phyloP scores from a whole-genome alignment of 202 grass and related monocot species.

The Zizania palustris region DNA sequence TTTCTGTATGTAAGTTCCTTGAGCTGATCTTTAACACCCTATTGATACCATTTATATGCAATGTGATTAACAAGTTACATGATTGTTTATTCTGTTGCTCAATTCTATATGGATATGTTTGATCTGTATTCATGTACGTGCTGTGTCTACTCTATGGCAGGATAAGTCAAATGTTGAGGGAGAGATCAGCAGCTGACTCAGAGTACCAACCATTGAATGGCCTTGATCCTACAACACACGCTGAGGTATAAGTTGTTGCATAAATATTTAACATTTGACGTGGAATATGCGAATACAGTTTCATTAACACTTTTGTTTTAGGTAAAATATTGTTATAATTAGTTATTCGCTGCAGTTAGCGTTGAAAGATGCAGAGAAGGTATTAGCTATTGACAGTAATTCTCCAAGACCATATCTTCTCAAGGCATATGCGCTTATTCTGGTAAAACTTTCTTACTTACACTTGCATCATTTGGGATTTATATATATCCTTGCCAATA shows the following conservation, averaged over 20 bases:
- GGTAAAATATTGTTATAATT: slow-evolving; percentile 20
- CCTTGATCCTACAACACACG: slow-evolving; percentile 96
- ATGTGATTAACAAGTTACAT: slow-evolving; percentile 13
- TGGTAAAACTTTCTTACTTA: slow-evolving; percentile 60
- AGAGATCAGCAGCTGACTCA: slow-evolving; percentile 81
- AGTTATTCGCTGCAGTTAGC: slow-evolving; percentile 66
- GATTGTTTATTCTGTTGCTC: slow-evolving; percentile 10
- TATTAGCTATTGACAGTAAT: slow-evolving; percentile 52
- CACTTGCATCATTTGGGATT: background rate
- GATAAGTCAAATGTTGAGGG: slow-evolving; percentile 74
- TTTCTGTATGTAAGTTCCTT: slow-evolving; percentile 80
- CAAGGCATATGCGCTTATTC: slow-evolving; percentile 81
- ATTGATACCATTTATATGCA: slow-evolving; percentile 25
- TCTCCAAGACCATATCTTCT: slow-evolving; percentile 80
- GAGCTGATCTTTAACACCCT: slow-evolving; percentile 20
- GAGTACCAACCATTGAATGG: slow-evolving; percentile 84
- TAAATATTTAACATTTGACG: slow-evolving; percentile 15
- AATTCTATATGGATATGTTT: slow-evolving; percentile 37
- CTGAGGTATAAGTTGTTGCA: slow-evolving; percentile 57
- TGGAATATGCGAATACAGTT: slow-evolving; percentile 33
- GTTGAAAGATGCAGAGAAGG: slow-evolving; percentile 90
- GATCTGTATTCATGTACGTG: slow-evolving; percentile 37
- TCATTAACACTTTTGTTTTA: slow-evolving; percentile 29
- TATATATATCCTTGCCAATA: background rate
- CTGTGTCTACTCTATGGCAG: slow-evolving; percentile 54